These are phyloP conservation scores for Silybum marianum DNA, from an alignment of 129 eudicot species.

Conservation along the genomic window DNA sequence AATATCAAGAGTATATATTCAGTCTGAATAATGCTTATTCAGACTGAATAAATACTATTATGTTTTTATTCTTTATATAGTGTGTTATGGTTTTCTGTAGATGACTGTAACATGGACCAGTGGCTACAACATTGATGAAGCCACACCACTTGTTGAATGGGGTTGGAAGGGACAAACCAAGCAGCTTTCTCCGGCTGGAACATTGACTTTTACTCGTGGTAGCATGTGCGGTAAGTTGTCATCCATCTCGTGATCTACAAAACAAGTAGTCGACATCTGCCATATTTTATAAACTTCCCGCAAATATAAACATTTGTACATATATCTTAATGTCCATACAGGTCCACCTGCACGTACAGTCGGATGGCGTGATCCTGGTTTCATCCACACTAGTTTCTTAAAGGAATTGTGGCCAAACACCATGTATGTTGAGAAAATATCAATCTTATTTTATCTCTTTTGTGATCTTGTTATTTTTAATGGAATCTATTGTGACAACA, in stretches of 20 bases:
- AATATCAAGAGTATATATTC: too few relatives aligned
- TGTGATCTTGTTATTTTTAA: too few relatives aligned
- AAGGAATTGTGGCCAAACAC: conserved; percentile 55
- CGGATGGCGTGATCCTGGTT: conserved; percentile 64
- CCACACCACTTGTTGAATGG: conserved; percentile 80
- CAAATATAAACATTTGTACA: too few relatives aligned
- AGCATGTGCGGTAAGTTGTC: conserved; percentile 76
- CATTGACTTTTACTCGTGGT: conserved; percentile 57
- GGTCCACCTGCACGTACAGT: conserved; percentile 50
- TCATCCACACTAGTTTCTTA: conserved; percentile 45
- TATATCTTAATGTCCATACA: not conserved
- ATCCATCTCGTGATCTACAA: not conserved
- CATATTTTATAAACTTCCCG: not conserved
- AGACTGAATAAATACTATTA: too few relatives aligned
- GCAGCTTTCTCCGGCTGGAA: conserved; percentile 76
- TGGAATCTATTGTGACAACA: not conserved
- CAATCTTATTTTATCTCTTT: not conserved
- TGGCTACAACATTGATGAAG: conserved; percentile 87
- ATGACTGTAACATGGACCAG: conserved; percentile 98
- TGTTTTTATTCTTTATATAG: not conserved
- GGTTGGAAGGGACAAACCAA: conserved; percentile 41
- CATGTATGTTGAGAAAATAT: not conserved
- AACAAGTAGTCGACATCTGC: not conserved
- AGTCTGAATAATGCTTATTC: too few relatives aligned
- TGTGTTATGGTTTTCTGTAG: conserved; percentile 26